Base-by-base conservation (phyloP, 2,329 filamentous ascomycete genomes). In the Colletotrichum falcatum region DNA sequence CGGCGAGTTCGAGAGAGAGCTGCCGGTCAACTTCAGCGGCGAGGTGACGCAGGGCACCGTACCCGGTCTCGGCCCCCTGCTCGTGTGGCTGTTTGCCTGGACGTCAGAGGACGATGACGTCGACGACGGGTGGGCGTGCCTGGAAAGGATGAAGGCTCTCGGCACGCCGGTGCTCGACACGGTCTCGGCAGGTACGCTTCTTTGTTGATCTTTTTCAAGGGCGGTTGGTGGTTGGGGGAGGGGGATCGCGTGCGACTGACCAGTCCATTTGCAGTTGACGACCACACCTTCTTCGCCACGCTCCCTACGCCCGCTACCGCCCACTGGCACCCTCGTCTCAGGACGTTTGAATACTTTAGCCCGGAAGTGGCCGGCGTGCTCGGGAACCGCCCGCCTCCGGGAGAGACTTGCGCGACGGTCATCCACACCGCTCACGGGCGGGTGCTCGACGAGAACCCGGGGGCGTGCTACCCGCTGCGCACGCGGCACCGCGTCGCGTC, bases 401-500 rank as follows among this genome's bases (percentile, higher is more conserved):
- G 54, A 4, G 33, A 54, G n/a, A 11, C 39, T 18, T 71, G 46
- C 16, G 65, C 54, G 1, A 65, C 39, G 5, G 60, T 71, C 9
- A 56, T 71, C 4, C 69, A 71, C 49, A 65, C 26, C 54, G 48
- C 42, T 12, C 69, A 71, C 8, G 69, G 65, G 1, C 60, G 65
- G 16, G 69, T 42, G 9, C 49, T 70, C 28, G 26, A 39, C 8
- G 14, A 48, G 56, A 71, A 65, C 30, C 42, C 65, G 14, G 60
- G 12, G 9, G 60, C 60, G 5, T 70, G 74, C 7, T 61, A 74
- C 0, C 70, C 82, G 5, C 58, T 81, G 18, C 82, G 76, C 64
- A 75, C 79, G 12, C 78, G 79, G 1, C 68, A 71, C 23, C 74
- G 81, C 42, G 54, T 83, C 42, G 49, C 66, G 5, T 74, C 76